Evolutionary conservation across 352 stramenopile species (phyloP).

Genomic region (Vaucheria bursata): DNA sequence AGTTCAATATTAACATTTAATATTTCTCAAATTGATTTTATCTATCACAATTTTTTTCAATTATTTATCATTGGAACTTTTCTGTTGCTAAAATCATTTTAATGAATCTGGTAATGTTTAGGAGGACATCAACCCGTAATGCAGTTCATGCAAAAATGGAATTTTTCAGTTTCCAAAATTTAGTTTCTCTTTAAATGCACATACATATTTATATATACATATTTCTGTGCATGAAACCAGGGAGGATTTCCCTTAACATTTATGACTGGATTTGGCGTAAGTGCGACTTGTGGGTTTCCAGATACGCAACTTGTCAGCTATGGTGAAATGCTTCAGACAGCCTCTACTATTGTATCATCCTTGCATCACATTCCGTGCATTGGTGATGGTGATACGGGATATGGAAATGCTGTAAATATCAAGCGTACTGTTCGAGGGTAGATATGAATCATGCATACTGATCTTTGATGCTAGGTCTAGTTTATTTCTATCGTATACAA

Average conservation of each 20-base stretch:
- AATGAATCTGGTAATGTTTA: no score
- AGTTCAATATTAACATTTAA: no score
- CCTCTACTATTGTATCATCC: constrained; percentile 42
- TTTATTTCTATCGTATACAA: not conserved
- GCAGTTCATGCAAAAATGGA: constrained; percentile 3
- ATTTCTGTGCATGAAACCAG: not conserved
- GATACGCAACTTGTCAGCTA: constrained; percentile 58
- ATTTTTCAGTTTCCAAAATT: not conserved
- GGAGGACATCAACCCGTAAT: no score
- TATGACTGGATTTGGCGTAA: constrained; percentile 71
- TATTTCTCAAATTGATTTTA: no score
- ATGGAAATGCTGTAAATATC: constrained; percentile 74
- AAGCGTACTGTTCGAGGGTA: constrained; percentile 58
- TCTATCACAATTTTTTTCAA: no score
- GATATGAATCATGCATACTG: constrained; percentile 2
- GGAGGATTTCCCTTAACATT: constrained; percentile 62
- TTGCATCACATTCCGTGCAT: constrained; percentile 56
- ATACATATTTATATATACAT: no score
- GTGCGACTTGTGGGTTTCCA: constrained; percentile 61
- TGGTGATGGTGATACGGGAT: constrained; percentile 73
- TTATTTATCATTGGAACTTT: no score
- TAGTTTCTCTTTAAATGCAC: not conserved
- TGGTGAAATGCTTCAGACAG: constrained; percentile 43
- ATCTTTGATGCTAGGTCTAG: not conserved
- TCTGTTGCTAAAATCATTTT: no score